Base-by-base conservation (phyloP, 306 rosid genomes). In the Inga oerstediana region DNA sequence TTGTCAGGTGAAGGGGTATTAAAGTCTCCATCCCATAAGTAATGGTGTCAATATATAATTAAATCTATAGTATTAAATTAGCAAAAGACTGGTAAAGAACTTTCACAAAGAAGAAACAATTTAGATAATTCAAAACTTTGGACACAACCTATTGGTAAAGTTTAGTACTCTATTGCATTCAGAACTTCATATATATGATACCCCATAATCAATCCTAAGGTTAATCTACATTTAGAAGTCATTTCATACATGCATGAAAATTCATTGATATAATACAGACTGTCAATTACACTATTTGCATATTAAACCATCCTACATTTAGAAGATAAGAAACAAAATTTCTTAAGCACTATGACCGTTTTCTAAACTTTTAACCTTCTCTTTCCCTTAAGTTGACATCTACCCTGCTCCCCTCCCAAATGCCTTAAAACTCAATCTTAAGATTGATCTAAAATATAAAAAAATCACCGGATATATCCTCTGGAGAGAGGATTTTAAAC, bases 21-120 rank as follows among this genome's bases (percentile, higher is more conserved):
- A 66, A 66, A 13, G 70, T 32, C 70, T 13, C 70, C 45, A 35
- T 6, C 7, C 45, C 39, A 32, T 5, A 27, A 0, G 12, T 67
- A 16, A 4, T 35, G 16, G 46, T 67, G 39, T 8, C 3, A 16
- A 71, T 67, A 35, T 13, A 5, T 16, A 46, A 66, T 74, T 35
- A 74, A 41, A 78, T 15, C 43, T 45, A 59, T 5, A 24, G 9
- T 16, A 7, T 56, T 1, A 34, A 8, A 22, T 39, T 46, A 58
- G n/a, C 49, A 86, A 64, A 72, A 46, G 48, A 81, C 2, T 51
- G 1, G 37, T 30, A 54, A 34, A n/a, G 37, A 74, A 48, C 70
- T 56, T 73, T 39, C 68, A 72, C 75, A 69, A 48, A 78, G 73
- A 27, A 59, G 76, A 32, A 32, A 2, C 34, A 32, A 32, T 59